Percentiles rank a stretch among this genome's conserved stretches.
These are phyloP conservation scores for Trichosanthes truncata DNA, from an alignment of 306 rosid genomes.

Conservation along the genomic window DNA sequence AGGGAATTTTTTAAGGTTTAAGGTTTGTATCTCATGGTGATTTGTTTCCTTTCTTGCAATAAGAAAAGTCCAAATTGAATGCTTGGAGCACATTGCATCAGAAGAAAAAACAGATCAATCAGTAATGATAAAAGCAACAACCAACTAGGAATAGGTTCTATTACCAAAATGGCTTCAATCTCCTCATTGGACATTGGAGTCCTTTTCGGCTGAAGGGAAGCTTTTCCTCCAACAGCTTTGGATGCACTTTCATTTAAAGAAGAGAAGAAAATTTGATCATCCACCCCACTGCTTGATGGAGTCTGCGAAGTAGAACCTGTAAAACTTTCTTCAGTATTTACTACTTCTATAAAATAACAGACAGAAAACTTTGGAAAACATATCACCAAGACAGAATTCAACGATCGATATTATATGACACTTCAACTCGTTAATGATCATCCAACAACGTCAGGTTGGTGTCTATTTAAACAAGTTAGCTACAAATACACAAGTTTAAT, in stretches of 20 bases:
- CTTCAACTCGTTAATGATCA: neutral
- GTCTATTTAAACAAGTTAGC: neutral
- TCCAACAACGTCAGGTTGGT: neutral
- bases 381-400: neutral
- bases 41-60: neutral
- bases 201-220: constrained; percentile 91
- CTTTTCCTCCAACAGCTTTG: constrained; percentile 63
- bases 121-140: neutral
- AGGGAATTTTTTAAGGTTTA: neutral
- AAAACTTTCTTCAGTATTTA: neutral
- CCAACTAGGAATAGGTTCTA: constrained; percentile 5
- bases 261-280: constrained; percentile 35
- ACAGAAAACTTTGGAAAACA: neutral
- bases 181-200: constrained; percentile 74
- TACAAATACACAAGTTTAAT: neutral
- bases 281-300: constrained; percentile 29
- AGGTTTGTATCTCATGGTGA: neutral
- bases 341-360: neutral
- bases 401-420: neutral
- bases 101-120: neutral
- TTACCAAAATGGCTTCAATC: constrained; percentile 93
- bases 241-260: constrained; percentile 28
- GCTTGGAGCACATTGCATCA: neutral
- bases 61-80: neutral
- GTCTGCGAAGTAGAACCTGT: constrained; percentile 51